Evolutionary conservation across 2,329 filamentous ascomycete species (phyloP).

Genomic region (Acrocalymma vagum): DNA sequence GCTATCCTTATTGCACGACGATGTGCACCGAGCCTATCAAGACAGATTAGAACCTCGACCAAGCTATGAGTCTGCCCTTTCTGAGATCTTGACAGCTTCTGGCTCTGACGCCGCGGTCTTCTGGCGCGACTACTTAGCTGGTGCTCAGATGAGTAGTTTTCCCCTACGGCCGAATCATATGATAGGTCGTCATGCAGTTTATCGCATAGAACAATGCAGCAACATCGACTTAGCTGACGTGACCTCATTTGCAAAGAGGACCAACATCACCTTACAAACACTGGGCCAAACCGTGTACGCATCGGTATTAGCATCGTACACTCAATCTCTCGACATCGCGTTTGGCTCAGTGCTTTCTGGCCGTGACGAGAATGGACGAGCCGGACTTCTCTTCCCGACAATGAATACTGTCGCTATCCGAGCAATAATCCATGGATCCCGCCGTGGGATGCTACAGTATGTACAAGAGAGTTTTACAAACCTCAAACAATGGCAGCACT

Average conservation of each 20-base stretch:
- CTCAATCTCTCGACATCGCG: conserved; percentile 73
- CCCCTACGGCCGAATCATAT: conserved; percentile 25
- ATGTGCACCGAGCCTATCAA: conserved; percentile 73
- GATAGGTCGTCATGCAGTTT: conserved; percentile 24
- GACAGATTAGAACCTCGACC: conserved; percentile 53
- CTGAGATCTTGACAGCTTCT: conserved; percentile 59
- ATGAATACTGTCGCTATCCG: conserved; percentile 90
- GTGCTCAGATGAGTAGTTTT: conserved; percentile 54
- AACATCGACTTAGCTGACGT: conserved; percentile 52
- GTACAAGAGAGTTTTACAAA: conserved; percentile 74
- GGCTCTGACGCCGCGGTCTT: conserved; percentile 65
- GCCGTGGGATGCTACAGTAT: conserved; percentile 71
- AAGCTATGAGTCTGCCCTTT: conserved; percentile 63
- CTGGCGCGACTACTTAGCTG: conserved; percentile 75
- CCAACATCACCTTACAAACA: conserved; percentile 77
- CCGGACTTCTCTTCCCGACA: conserved; percentile 79
- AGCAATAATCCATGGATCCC: conserved; percentile 74
- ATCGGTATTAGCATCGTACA: conserved; percentile 70
- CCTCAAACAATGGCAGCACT: conserved; percentile 77
- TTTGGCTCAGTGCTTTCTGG: conserved; percentile 88
- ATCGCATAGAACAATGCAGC: conserved; percentile 60
- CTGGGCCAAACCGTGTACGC: conserved; percentile 82
- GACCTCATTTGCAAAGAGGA: conserved; percentile 68
- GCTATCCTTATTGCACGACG: conserved; percentile 74
- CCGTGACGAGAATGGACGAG: conserved; percentile 75